Evolutionary conservation across 2,329 filamentous ascomycete genomes (phyloP), one percentile per base, ranked within the genome.

Genomic region (Chrysoporthe austroafricana): DNA sequence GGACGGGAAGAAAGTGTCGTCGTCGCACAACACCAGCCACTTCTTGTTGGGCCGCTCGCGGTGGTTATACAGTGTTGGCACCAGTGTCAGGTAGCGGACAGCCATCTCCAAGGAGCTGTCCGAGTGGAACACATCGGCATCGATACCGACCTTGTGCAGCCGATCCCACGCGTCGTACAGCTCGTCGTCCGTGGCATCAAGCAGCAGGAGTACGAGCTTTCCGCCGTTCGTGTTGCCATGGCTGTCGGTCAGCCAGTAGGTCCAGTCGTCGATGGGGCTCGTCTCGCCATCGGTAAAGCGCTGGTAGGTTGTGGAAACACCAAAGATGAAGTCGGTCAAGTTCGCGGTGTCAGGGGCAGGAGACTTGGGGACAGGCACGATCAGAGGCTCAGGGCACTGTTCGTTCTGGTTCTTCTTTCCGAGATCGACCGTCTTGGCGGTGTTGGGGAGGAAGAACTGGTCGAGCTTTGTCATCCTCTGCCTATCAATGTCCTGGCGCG

Each of bases 1-100:
- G 67, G 83, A 88, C 5, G 85, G 83, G 79, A 90, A 90, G 74
- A 88, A 90, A 3, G 88, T 90, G 70, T 90, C 88, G 71, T 90
- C 88, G 71, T 90, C 87, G 73, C 88, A 89, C 16, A 86, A 82
- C 16, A 87, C 86, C 1, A 87, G 80, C 88, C 88, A 90, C 71
- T 85, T 87, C 76, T 83, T 86, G 42, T 74, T 74, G 34, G 73
- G 74, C 59, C 83, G 79, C 2, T 83, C 82, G 2, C 78, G 79
- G 71, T 87, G 84, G 63, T 82, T 82, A 76, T 85, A 88, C 14
- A 88, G 76, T 0, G 82, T 83, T 2, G 85, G 85, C 1, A 86
- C 81, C 2, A 88, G 79, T 0, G 82, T 84, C 32, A 88, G 77
- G 72, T 88, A 88, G 66, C 86, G 83, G 56, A 86, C 84, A 3